Conservation (phyloP, 805 yeast genomes). For the Wickerhamiella siamensis region DNA sequence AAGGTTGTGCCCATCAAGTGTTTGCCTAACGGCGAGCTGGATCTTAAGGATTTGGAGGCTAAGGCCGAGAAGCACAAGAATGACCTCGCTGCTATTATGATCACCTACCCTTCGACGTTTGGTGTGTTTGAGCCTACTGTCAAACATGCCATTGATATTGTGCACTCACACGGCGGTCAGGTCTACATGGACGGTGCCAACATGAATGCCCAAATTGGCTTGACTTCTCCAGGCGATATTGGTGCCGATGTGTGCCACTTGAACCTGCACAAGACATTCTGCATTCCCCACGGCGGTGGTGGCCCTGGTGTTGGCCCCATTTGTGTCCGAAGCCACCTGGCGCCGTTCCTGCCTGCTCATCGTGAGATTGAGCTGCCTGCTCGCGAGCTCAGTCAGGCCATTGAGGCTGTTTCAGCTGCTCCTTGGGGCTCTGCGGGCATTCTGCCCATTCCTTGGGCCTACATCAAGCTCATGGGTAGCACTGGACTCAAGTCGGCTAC, state of each 20-base stretch:
- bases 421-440: constrained; percentile 94
- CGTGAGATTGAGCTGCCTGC: constrained; percentile 37
- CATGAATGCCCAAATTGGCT: constrained; percentile 98
- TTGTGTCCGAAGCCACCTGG: constrained; percentile 72
- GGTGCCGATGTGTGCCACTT: constrained; percentile 98
- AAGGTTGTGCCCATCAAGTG: constrained; percentile 90
- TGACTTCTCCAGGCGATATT: constrained; percentile 92
- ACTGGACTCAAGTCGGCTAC: constrained; percentile 75
- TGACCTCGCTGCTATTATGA: constrained; percentile 80
- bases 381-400: constrained; percentile 31
- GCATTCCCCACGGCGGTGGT: constrained; percentile 98
- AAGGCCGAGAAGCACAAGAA: constrained; percentile 60
- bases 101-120: constrained; percentile 94
- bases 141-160: constrained; percentile 66
- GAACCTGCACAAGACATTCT: constrained; percentile 92
- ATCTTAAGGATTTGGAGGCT: constrained; percentile 53
- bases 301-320: constrained; percentile 99
- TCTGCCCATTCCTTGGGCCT: constrained; percentile 84
- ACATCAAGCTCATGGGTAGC: constrained; percentile 88
- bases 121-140: constrained; percentile 93
- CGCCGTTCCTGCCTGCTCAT: constrained; percentile 73
- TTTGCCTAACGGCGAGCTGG: constrained; percentile 70
- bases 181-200: constrained; percentile 98
- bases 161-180: constrained; percentile 82
- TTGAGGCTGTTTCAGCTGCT: constrained; percentile 75